Evolutionary conservation across 371 early-diverging fungal species (phyloP).

Genomic region (Apophysomyces ossiformis): DNA sequence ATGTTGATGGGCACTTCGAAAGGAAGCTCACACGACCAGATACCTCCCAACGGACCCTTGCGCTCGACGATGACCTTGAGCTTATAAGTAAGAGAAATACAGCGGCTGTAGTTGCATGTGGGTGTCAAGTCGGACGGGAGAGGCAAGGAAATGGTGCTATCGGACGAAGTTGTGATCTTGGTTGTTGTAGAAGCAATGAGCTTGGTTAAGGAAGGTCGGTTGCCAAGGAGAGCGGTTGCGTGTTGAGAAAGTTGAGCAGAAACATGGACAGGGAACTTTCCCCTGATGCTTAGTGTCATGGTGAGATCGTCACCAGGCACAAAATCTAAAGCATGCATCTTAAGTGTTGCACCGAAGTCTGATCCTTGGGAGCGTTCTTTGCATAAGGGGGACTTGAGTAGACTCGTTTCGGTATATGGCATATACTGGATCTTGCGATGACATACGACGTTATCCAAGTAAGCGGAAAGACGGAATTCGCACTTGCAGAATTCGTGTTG

Average conservation of each 20-base stretch:
- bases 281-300: not conserved
- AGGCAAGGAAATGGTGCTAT: slow-evolving; percentile 18
- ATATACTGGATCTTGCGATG: slow-evolving; percentile 28
- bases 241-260: slow-evolving; percentile 9
- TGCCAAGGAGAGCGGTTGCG: slow-evolving; percentile 13
- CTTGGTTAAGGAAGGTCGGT: not conserved
- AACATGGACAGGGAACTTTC: not conserved
- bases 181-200: slow-evolving; percentile 6
- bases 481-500: slow-evolving; percentile 33
- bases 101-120: slow-evolving; percentile 32
- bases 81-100: slow-evolving; percentile 28
- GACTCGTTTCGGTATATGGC: slow-evolving; percentile 42
- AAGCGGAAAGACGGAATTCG: slow-evolving; percentile 34
- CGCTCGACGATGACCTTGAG: slow-evolving; percentile 29
- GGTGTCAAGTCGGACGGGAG: slow-evolving; percentile 34
- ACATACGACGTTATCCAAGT: slow-evolving; percentile 21
- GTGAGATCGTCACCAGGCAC: slow-evolving; percentile 36
- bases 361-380: slow-evolving; percentile 10
- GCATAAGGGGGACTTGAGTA: slow-evolving; percentile 27
- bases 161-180: not conserved
- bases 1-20: slow-evolving; percentile 36
- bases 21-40: slow-evolving; percentile 20
- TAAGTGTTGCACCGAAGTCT: slow-evolving; percentile 12
- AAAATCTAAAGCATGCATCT: slow-evolving; percentile 32
- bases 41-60: slow-evolving; percentile 12